Evolutionary conservation across 2,329 filamentous ascomycete species (phyloP).

Genomic region (Nemania sp.): DNA sequence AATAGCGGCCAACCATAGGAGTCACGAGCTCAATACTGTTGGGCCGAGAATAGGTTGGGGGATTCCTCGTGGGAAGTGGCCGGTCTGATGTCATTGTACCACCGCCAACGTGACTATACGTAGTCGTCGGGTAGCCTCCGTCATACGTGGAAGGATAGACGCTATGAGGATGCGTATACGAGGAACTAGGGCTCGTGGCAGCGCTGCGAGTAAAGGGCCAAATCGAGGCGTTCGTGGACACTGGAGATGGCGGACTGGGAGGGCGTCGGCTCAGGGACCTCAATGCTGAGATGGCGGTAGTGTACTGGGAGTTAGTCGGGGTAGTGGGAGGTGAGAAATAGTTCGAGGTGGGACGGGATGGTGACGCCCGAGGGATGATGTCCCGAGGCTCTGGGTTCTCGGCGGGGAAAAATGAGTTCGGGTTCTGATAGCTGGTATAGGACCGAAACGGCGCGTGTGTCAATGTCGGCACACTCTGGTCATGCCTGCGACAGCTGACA

Average conservation of each 20-base stretch:
- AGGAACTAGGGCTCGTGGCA: constrained; percentile 57
- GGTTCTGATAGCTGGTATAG: constrained; percentile 41
- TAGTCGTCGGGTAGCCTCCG: constrained; percentile 46
- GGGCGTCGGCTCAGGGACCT: constrained; percentile 59
- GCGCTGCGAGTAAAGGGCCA: constrained; percentile 61
- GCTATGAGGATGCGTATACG: constrained; percentile 51
- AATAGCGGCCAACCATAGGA: constrained; percentile 58
- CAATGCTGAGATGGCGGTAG: constrained; percentile 60
- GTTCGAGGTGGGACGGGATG: constrained; percentile 62
- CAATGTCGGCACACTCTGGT: constrained; percentile 48
- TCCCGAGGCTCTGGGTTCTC: constrained; percentile 60
- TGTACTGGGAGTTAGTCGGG: constrained; percentile 51
- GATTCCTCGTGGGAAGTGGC: constrained; percentile 60
- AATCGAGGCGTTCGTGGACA: constrained; percentile 48
- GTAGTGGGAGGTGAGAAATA: constrained; percentile 60
- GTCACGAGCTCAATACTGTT: constrained; percentile 69
- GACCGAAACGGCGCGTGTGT: constrained; percentile 35
- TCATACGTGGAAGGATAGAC: constrained; percentile 61
- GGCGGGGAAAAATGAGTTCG: constrained; percentile 50
- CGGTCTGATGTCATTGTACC: constrained; percentile 51
- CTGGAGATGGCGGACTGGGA: constrained; percentile 61
- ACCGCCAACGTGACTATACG: constrained; percentile 45
- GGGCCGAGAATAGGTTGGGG: constrained; percentile 59
- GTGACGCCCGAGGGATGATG: constrained; percentile 67
- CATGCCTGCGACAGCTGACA: constrained; percentile 58